Evolutionary conservation across 345 rosid genomes (phyloP).

Genomic region (Viola odorata): DNA sequence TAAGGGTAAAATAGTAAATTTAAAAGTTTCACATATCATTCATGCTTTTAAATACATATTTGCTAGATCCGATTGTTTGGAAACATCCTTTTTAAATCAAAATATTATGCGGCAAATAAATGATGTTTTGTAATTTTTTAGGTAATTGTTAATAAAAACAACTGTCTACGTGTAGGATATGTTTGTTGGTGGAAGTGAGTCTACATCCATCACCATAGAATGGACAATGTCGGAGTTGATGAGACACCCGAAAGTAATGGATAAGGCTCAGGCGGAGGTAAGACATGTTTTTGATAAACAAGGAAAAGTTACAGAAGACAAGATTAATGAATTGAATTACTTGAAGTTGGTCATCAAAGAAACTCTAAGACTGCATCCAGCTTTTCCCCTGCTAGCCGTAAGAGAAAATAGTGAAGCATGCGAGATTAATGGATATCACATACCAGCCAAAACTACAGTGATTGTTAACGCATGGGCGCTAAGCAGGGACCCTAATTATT

Average conservation of each 20-base stretch:
- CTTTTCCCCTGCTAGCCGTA: no score
- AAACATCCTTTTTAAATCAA: no score
- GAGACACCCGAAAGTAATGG: conserved; percentile 1
- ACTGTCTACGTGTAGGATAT: neutral
- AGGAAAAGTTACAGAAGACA: neutral
- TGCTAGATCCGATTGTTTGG: no score
- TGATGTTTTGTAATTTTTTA: no score
- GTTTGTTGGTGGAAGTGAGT: neutral
- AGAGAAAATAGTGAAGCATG: no score
- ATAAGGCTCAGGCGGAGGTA: neutral
- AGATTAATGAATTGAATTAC: neutral
- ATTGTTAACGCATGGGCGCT: conserved; percentile 1
- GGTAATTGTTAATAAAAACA: neutral
- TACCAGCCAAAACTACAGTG: no score
- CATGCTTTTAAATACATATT: no score
- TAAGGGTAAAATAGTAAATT: neutral
- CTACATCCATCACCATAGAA: neutral
- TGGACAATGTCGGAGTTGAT: conserved; percentile 7
- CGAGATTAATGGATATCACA: no score
- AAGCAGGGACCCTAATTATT: conserved; percentile 2
- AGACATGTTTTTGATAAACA: neutral
- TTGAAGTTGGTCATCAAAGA: conserved; percentile 5
- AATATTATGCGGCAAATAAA: neutral
- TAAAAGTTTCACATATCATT: no score
- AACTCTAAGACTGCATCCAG: neutral